Conservation (phyloP, 768 basidiomycete genomes). For the Pleurotus giganteus region DNA sequence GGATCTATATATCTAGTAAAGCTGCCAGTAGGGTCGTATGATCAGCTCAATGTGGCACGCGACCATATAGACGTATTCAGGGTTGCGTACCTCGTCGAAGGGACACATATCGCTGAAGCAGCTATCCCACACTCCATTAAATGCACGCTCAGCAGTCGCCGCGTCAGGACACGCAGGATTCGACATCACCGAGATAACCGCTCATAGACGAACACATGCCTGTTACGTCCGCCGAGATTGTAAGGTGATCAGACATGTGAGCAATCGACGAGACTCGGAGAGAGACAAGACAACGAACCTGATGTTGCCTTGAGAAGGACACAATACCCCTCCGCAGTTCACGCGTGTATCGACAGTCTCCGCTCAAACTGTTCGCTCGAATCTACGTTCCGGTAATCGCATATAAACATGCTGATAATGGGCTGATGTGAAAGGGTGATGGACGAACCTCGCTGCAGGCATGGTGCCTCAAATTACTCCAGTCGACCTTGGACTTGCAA, state of each 20-base stretch:
- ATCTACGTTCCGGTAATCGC: slow-evolving; percentile 52
- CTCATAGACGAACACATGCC: slow-evolving; percentile 89
- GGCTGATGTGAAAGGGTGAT: neutral
- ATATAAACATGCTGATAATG: neutral
- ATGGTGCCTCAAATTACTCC: slow-evolving; percentile 87
- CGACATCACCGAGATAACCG: slow-evolving; percentile 73
- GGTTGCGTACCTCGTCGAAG: slow-evolving; percentile 91
- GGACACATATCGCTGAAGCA: slow-evolving; percentile 95
- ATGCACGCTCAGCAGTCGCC: slow-evolving; percentile 80
- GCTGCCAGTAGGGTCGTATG: too few species aligned
- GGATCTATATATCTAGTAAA: too few species aligned
- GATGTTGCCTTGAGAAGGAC: slow-evolving; percentile 90
- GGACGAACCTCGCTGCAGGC: slow-evolving; percentile 91
- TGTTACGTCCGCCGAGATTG: slow-evolving; percentile 25
- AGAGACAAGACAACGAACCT: slow-evolving; percentile 48
- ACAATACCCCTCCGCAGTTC: slow-evolving; percentile 78
- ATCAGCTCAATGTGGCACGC: too few species aligned
- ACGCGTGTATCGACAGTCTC: slow-evolving; percentile 86
- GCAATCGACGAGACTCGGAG: too few species aligned
- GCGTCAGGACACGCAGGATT: slow-evolving; percentile 79
- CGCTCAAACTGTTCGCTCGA: slow-evolving; percentile 89
- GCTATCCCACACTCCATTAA: slow-evolving; percentile 97
- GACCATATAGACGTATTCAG: too few species aligned
- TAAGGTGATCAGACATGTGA: too few species aligned
- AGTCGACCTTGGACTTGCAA: slow-evolving; percentile 91